Conservation (phyloP, 345 rosid genomes). For the Gossypium rotundifolium region DNA sequence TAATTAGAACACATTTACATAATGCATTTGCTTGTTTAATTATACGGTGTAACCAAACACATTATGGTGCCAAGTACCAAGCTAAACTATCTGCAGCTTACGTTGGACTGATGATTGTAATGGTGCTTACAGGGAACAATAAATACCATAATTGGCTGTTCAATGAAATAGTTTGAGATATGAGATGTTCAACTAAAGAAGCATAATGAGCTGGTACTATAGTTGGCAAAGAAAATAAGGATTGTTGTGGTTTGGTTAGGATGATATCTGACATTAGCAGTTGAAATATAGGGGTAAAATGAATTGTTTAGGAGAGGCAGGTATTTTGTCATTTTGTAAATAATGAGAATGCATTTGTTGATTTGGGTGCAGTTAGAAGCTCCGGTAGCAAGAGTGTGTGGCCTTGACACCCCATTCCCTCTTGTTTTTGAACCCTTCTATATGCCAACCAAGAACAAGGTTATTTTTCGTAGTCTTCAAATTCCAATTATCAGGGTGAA, state of each 20-base stretch:
- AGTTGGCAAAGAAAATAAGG: neutral
- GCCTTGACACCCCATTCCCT: conserved; percentile 87
- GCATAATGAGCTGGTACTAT: neutral
- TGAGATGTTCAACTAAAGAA: neutral
- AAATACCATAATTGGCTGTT: neutral
- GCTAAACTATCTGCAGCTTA: neutral
- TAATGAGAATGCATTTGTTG: neutral
- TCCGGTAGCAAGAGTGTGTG: conserved; percentile 80
- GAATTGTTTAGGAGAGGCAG: neutral
- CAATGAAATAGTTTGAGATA: neutral
- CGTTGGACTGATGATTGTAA: neutral
- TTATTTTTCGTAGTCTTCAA: neutral
- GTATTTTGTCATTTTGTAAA: neutral
- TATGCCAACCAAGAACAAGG: conserved; percentile 84
- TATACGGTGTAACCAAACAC: neutral
- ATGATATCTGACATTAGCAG: neutral
- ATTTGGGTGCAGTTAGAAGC: conserved; percentile 68
- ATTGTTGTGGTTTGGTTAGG: neutral
- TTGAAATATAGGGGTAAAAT: neutral
- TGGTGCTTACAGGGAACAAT: neutral
- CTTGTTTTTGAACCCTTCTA: conserved; percentile 91
- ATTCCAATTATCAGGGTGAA: neutral
- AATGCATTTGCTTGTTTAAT: neutral
- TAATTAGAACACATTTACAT: neutral
- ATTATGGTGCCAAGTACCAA: neutral